Evolutionary conservation across 192 early-diverging fungal genomes (phyloP).

Genomic region (Umbelopsis sp.): DNA sequence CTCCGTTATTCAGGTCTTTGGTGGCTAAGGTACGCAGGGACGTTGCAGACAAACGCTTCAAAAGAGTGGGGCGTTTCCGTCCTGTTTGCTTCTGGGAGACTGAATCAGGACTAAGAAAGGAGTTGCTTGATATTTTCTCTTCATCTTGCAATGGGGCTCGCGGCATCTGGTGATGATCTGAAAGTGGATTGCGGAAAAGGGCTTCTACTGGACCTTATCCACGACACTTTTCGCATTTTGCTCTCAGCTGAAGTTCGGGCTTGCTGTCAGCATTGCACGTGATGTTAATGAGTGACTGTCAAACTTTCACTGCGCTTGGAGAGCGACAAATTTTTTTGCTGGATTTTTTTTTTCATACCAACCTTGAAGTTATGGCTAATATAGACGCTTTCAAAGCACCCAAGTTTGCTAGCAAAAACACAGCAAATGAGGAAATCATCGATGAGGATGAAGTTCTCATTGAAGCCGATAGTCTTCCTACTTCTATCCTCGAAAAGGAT

Average conservation of each 20-base stretch:
- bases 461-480: slow-evolving; percentile 57
- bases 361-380: slow-evolving; percentile 26
- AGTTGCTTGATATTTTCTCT: background rate
- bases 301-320: background rate
- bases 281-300: background rate
- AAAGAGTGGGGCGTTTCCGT: background rate
- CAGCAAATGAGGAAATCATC: slow-evolving; percentile 28
- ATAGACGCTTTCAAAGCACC: slow-evolving; percentile 36
- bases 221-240: background rate
- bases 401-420: slow-evolving; percentile 34
- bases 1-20: background rate
- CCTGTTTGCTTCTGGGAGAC: background rate
- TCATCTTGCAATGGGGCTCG: slow-evolving; percentile 12
- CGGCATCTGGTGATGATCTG: slow-evolving; percentile 11
- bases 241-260: background rate
- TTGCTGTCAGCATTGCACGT: background rate
- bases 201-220: background rate
- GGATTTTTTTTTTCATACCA: slow-evolving; percentile 22
- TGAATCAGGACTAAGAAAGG: background rate
- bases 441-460: slow-evolving; percentile 68
- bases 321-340: background rate
- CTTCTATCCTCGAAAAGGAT: slow-evolving; percentile 32
- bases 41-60: background rate
- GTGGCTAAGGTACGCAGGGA: background rate
- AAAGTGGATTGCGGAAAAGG: background rate